Base-by-base conservation (phyloP, 2,329 filamentous ascomycete genomes). In the Penicillium sp. region DNA sequence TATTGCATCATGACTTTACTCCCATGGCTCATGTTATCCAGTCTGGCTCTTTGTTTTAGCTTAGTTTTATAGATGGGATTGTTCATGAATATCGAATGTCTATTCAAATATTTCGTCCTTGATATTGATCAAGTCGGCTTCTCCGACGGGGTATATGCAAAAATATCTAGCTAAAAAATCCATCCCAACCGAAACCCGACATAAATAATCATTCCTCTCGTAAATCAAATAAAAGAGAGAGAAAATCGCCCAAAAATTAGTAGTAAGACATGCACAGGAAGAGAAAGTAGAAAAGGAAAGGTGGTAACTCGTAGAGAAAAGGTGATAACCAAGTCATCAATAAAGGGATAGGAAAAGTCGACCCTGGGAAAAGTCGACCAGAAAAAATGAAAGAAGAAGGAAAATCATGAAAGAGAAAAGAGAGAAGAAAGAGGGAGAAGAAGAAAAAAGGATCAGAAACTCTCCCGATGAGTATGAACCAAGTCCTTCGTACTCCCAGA, bases 401-500 rank as follows among this genome's bases (percentile, higher is more conserved):
- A 33, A 57, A 50, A 51, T 19, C 29, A 46, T 44, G 37, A 35
- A 49, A 45, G 16, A 16, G 19, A 33, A 19, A 31, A 44, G 39
- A 27, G 5, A 42, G 27, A 29, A 42, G 35, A 48, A 21, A 42
- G 27, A 29, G 24, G 39, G 44, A n/a, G 52, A 37, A 35, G 3
- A 35, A 37, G 16, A 11, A 10, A 22, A 33, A 24, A 10, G 21
- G 39, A 56, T 56, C 52, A 66, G 42, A 63, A 52, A 35, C 54
- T 63, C 14, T 46, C 31, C 11, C 45, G 29, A 13, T 50, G 21
- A 52, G 61, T 64, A 4, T 31, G 55, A 31, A 70, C 65, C 53
- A 71, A 52, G 24, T 65, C 56, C 21, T 60, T 61, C 35, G 67
- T 59, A 58, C 68, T 71, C 6, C 58, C 68, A 24, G 47, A 54